Evolutionary conservation across 306 rosid species (phyloP), one percentile per base, ranked within the genome.

Genomic region (Inga oerstediana): DNA sequence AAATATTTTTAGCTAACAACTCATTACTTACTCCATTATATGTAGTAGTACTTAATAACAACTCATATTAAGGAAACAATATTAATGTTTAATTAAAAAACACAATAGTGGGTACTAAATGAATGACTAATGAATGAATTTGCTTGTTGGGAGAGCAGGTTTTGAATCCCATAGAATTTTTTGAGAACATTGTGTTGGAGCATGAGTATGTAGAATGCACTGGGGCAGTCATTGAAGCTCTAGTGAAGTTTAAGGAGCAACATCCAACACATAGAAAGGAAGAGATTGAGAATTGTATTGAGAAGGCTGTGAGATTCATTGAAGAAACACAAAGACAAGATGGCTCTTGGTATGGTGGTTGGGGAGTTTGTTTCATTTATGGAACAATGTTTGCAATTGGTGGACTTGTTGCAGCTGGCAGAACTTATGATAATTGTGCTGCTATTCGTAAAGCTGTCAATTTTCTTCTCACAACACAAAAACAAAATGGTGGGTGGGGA

Each of bases 131-230:
- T 48, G 1, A 48, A 10, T 48, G 54, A 13, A 48, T 3, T 51
- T 16, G 19, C 20, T 51, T 51, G n/a, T 54, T 54, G 16, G 19
- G 59, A 19, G 10, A 52, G 59, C 59, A 54, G 61, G 3, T 6
- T 8, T 17, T 54, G 22, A 82, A 82, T 52, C 80, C 76, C 1
- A 52, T 67, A 3, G 85, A 75, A 35, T 75, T 76, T 32, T 32
- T 82, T 0, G 77, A 9, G n/a, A 48, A 68, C 4, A 14, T 44
- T 12, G 30, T 74, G 2, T 30, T 82, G 10, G 80, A 82, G 46
- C 46, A 16, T 37, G 80, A 75, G 39, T 35, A 59, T 34, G 58
- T 78, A 11, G 86, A 84, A 37, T 84, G 86, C 69, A 84, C 87
- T 41, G 30, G 66, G n/a, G 19, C 87, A 16, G 72, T 73, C 32